phyloP scores from a whole-genome alignment of 2,329 filamentous ascomycete species.

The Pseudogymnoascus sp. region DNA sequence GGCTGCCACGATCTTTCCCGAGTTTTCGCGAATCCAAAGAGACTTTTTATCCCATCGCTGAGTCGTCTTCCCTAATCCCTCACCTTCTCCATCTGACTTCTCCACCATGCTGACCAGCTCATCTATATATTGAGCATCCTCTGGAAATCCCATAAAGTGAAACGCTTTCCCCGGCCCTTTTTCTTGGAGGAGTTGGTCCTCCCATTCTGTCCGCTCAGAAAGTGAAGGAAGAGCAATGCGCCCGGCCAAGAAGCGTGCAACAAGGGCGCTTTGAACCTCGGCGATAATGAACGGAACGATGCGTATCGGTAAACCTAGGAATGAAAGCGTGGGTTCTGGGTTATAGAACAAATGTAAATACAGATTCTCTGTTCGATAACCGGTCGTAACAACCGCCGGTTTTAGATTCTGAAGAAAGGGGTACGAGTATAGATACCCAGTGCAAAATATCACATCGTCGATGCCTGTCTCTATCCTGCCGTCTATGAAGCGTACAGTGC shows the following conservation, averaged over 20 bases:
- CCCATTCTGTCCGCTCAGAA: conserved; percentile 64
- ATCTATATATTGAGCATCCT: conserved; percentile 65
- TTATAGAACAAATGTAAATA: conserved; percentile 77
- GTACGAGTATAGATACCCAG: conserved; percentile 79
- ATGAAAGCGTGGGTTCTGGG: conserved; percentile 68
- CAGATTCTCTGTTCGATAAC: conserved; percentile 61
- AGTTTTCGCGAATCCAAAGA: not conserved
- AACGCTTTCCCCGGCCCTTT: conserved; percentile 40
- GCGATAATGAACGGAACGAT: conserved; percentile 82
- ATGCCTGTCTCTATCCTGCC: conserved; percentile 58
- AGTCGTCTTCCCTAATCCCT: not conserved
- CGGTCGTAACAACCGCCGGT: conserved; percentile 57
- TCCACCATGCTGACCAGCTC: conserved; percentile 33
- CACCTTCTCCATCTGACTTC: not conserved
- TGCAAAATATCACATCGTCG: conserved; percentile 78
- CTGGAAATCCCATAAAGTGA: conserved; percentile 45
- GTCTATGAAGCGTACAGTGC: conserved; percentile 60
- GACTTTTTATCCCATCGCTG: not conserved
- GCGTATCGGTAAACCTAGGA: conserved; percentile 68
- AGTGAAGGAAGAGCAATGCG: conserved; percentile 55
- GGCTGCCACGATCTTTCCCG: not conserved
- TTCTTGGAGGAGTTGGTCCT: conserved; percentile 35
- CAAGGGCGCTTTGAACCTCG: conserved; percentile 70
- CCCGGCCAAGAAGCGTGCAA: conserved; percentile 72
- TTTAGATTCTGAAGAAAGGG: conserved; percentile 55